Evolutionary conservation across 192 early-diverging fungal species (phyloP), one percentile per base, ranked within the genome.

Genomic region (Mortierella antarctica): DNA sequence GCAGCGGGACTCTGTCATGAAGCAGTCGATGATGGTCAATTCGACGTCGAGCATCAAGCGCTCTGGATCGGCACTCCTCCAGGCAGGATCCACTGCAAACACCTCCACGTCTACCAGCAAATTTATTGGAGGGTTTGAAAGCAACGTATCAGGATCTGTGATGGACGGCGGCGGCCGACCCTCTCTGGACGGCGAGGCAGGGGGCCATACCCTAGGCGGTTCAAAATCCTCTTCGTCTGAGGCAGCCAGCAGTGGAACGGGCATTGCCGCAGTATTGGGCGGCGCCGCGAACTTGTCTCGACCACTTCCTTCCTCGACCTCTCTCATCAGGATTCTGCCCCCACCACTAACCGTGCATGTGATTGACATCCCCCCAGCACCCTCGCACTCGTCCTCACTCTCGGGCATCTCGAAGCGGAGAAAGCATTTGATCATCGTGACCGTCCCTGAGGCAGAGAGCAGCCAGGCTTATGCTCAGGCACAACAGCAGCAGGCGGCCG

Each of bases 311-410:
- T 80, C 77, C 1, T 80, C 77, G 13, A 80, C 70, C 0, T 80
- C 77, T 12, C 41, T 80, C 47, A 80, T 80, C 42, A 66, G 77
- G 54, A 80, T 80, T 44, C 50, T 80, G 55, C 77, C 77, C 5
- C 77, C 77, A 6, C 62, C 77, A 0, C 46, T 80, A 7, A 68
- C 70, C 0, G 77, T 80, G 1, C 57, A 71, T 21, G 63, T 80
- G 0, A 72, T 80, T 45, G 77, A 80, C 23, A 80, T 80, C 15
- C 77, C 77, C 6, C 77, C 77, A 7, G 77, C 77, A 10, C 77
- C 77, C 15, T 80, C 77, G 2, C 77, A 80, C 41, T 80, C 77
- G 2, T 80, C 77, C 3, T 80, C 77, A n/a, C 77, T 80, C n/a
- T 80, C 70, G 11, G 77, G 77, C 23, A 53, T 67, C 2, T 80